Evolutionary conservation across 495 filamentous ascomycete genomes (phyloP).

Genomic region (Penicillium macrosclerotiorum): DNA sequence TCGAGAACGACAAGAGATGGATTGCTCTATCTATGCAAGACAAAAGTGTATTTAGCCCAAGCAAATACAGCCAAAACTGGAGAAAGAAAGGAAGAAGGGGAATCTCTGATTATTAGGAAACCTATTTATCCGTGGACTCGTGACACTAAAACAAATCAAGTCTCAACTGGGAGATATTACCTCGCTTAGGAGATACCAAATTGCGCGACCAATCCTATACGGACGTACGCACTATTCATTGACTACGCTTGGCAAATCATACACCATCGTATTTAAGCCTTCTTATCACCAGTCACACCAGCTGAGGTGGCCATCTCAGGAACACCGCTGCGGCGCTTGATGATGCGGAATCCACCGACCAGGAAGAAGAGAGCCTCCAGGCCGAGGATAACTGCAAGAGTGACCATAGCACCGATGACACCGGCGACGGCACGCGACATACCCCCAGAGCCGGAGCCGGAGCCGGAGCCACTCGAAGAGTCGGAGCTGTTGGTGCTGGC

Average conservation of each 20-base stretch:
- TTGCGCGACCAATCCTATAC: too few species aligned
- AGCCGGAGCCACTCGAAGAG: slow-evolving; percentile 6
- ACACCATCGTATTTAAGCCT: slow-evolving; percentile 1
- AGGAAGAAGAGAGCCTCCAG: slow-evolving; percentile 46
- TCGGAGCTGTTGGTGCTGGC: slow-evolving; percentile 9
- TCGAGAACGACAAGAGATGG: too few species aligned
- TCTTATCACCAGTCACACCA: slow-evolving; percentile 16
- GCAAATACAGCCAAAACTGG: too few species aligned
- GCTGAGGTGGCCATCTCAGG: slow-evolving; percentile 8
- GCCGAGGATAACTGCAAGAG: slow-evolving; percentile 53
- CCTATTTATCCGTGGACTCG: slow-evolving; percentile 11
- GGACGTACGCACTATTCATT: too few species aligned
- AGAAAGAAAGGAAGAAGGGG: neutral
- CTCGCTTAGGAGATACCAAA: neutral
- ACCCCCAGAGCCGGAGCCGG: slow-evolving; percentile 19
- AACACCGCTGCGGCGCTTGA: slow-evolving; percentile 19
- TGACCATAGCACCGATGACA: slow-evolving; percentile 63
- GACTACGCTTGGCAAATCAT: too few species aligned
- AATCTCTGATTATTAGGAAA: slow-evolving; percentile 3
- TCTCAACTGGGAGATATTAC: slow-evolving; percentile 7
- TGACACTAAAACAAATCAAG: slow-evolving; percentile 7
- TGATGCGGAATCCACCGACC: slow-evolving; percentile 28
- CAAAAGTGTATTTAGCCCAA: too few species aligned
- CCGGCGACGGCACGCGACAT: slow-evolving; percentile 49
- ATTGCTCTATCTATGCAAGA: too few species aligned